These are phyloP conservation scores for Cystofilobasidium macerans DNA, from an alignment of 768 basidiomycete genomes.

Conservation along the genomic window DNA sequence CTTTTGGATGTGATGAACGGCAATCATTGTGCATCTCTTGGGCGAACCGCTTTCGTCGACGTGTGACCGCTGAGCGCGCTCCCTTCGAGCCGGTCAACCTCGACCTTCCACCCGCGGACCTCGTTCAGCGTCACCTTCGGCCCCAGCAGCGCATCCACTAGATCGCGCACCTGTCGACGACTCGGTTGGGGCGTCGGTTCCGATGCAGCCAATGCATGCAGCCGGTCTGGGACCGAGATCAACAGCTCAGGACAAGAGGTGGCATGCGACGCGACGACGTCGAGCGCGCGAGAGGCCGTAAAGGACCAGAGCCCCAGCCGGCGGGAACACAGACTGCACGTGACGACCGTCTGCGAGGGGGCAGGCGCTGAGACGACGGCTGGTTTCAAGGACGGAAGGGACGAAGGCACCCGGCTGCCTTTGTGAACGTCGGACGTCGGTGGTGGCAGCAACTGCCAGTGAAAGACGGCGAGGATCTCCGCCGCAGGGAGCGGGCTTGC, in stretches of 20 bases:
- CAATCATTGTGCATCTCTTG: not conserved
- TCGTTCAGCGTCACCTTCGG: conserved; percentile 1
- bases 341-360: not conserved
- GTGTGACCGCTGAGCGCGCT: too few species aligned
- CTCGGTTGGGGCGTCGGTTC: not conserved
- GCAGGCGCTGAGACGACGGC: not conserved
- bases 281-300: not conserved
- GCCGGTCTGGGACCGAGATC: not conserved
- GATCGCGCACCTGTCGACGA: not conserved
- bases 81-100: not conserved
- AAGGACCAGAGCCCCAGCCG: not conserved
- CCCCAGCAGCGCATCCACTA: not conserved
- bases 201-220: not conserved
- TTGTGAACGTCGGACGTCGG: not conserved
- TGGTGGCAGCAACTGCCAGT: not conserved
- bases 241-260: not conserved
- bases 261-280: not conserved
- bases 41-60: too few species aligned
- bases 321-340: not conserved
- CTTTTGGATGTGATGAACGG: too few species aligned
- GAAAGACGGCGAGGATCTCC: not conserved
- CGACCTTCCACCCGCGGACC: not conserved
- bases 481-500: not conserved
- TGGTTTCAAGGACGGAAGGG: too few species aligned
- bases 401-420: not conserved